These are phyloP conservation scores for Pleurotus ostreatus DNA, from an alignment of 768 basidiomycete genomes.

Conservation along the genomic window DNA sequence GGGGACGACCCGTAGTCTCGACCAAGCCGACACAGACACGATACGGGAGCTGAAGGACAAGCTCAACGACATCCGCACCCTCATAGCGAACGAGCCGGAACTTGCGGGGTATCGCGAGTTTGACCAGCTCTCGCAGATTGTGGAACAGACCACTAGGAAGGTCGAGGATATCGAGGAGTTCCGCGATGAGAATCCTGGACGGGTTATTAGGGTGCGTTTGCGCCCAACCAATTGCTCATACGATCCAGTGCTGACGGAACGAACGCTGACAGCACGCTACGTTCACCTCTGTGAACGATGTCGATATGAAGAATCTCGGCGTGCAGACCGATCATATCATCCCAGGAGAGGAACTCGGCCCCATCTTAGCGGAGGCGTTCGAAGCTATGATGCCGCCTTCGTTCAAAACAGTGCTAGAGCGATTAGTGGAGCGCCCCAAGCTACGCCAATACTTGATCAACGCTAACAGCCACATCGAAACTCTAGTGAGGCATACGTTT, in stretches of 20 bases:
- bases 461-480: not conserved
- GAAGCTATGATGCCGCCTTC: not conserved
- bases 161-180: constrained; percentile 5
- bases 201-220: not conserved
- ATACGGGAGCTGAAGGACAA: constrained; percentile 6
- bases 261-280: not conserved
- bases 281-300: not conserved
- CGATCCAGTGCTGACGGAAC: not conserved
- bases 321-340: not conserved
- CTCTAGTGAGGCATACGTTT: not conserved
- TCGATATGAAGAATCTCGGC: constrained; percentile 1
- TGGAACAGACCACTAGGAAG: not conserved
- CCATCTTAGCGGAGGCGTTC: not conserved
- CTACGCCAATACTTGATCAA: not conserved
- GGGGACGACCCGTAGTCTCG: not conserved
- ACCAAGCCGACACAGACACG: constrained; percentile 3
- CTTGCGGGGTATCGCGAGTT: constrained; percentile 1
- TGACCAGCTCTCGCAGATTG: constrained; percentile 4
- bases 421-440: not conserved
- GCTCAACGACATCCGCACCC: constrained; percentile 5
- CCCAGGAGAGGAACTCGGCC: not conserved
- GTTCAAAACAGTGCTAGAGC: constrained; percentile 2
- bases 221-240: not conserved
- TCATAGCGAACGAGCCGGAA: constrained; percentile 1
- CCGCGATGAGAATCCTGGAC: constrained; percentile 6